Percentiles rank a stretch among this genome's conserved stretches.
Evolutionary conservation across 257 asterid genomes (phyloP).

Genomic region (Fraxinus anomala): DNA sequence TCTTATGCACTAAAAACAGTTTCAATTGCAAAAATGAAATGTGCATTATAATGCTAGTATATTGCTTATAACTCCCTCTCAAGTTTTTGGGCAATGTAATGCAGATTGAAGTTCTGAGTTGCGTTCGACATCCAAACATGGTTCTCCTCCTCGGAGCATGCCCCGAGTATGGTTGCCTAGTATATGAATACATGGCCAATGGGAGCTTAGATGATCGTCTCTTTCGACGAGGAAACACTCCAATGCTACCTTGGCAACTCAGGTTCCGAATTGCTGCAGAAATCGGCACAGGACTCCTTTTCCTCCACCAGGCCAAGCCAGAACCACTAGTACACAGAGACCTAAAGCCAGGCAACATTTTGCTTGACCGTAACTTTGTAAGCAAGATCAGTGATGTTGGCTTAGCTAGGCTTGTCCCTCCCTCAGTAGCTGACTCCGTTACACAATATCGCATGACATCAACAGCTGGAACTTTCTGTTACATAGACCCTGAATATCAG

Average conservation of each 20-base stretch:
- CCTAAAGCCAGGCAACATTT: constrained; percentile 80
- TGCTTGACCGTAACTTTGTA: constrained; percentile 83
- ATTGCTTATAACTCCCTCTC: not conserved
- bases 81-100: constrained; percentile 20
- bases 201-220: constrained; percentile 91
- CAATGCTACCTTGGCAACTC: constrained; percentile 78
- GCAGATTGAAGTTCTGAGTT: constrained; percentile 90
- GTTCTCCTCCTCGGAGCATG: constrained; percentile 97
- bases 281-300: constrained; percentile 80
- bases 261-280: constrained; percentile 90
- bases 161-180: constrained; percentile 93
- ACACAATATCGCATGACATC: constrained; percentile 95
- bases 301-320: constrained; percentile 93
- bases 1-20: constrained; percentile 3
- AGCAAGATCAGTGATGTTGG: constrained; percentile 96
- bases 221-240: constrained; percentile 61
- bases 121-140: constrained; percentile 95
- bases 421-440: constrained; percentile 80
- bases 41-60: not conserved
- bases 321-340: constrained; percentile 94
- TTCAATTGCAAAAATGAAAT: not conserved
- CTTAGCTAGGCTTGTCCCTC: constrained; percentile 90
- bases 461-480: constrained; percentile 92
- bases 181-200: constrained; percentile 87
- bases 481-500: constrained; percentile 92